These are phyloP conservation scores for Ascosphaera apis DNA, from an alignment of 2,329 filamentous ascomycete genomes.

Conservation along the genomic window DNA sequence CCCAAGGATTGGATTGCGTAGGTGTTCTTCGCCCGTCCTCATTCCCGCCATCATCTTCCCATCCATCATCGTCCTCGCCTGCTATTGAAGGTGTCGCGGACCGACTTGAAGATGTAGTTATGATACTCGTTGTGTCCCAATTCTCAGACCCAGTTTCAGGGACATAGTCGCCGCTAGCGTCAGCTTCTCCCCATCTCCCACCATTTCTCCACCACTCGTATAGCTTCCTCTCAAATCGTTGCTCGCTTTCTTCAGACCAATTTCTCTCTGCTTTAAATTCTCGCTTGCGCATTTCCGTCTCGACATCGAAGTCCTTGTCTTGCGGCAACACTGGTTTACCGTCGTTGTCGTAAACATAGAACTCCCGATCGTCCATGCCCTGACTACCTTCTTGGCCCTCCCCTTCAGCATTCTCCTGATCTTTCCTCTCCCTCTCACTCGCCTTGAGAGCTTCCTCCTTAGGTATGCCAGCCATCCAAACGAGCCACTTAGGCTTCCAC, in stretches of 20 bases:
- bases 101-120: conserved; percentile 31
- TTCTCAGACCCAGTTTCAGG: conserved; percentile 34
- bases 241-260: conserved; percentile 31
- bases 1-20: conserved; percentile 38
- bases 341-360: conserved; percentile 30
- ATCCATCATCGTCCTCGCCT: conserved; percentile 27
- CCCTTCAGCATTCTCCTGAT: no score
- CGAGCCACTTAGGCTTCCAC: conserved; percentile 40
- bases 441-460: conserved; percentile 8
- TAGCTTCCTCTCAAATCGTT: conserved; percentile 46
- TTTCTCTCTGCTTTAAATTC: conserved; percentile 22
- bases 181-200: conserved; percentile 64
- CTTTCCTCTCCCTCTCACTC: conserved; percentile 4
- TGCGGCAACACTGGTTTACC: conserved; percentile 33
- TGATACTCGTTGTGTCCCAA: conserved; percentile 64
- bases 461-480: conserved; percentile 13
- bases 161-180: conserved; percentile 57
- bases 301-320: conserved; percentile 51
- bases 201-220: conserved; percentile 71
- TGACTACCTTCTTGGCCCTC: no score
- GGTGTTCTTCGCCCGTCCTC: conserved; percentile 42
- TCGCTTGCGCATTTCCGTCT: conserved; percentile 48
- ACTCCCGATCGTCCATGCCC: conserved; percentile 26
- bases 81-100: no score
- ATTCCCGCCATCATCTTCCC: conserved; percentile 24